Percentiles rank a stretch among this genome's conserved stretches.
phyloP scores from a whole-genome alignment of 768 basidiomycete species.

The Lyophyllum decastes region DNA sequence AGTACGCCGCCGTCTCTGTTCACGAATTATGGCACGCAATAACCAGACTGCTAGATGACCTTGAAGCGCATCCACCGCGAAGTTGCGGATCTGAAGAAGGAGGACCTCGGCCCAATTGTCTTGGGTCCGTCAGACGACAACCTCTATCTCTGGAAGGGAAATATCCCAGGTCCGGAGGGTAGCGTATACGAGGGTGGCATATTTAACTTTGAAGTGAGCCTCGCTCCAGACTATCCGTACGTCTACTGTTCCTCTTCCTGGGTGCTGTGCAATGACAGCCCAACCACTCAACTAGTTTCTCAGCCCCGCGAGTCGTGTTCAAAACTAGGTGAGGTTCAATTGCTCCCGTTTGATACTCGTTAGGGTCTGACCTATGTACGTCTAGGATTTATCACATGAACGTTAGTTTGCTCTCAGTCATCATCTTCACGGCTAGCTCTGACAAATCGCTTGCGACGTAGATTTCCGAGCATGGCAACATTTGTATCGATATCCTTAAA shows the following conservation, averaged over 20 bases:
- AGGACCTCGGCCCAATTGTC: conserved; percentile 75
- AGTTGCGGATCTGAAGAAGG: conserved; percentile 77
- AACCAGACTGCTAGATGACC: conserved; percentile 42
- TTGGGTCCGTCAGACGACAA: conserved; percentile 67
- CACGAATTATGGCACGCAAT: not conserved
- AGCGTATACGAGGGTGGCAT: conserved; percentile 82
- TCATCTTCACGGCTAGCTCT: not conserved
- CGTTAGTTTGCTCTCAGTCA: conserved; percentile 30
- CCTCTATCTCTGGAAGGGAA: conserved; percentile 73
- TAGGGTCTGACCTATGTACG: not conserved
- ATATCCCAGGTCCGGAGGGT: conserved; percentile 81
- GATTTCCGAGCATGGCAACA: conserved; percentile 75
- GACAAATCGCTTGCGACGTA: conserved; percentile 16
- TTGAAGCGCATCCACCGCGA: conserved; percentile 85
- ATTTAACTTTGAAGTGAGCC: conserved; percentile 65
- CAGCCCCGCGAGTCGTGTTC: conserved; percentile 76
- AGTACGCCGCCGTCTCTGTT: conserved; percentile 12
- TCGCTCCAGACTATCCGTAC: conserved; percentile 81
- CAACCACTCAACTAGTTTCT: conserved; percentile 51
- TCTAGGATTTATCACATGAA: conserved; percentile 89
- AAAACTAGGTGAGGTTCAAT: conserved; percentile 57
- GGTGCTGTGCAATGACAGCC: conserved; percentile 5
- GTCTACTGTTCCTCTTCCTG: conserved; percentile 22
- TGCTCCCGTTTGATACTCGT: not conserved
- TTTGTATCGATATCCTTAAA: conserved; percentile 92